Evolutionary conservation across 371 early-diverging fungal species (phyloP), one percentile per base, ranked within the genome.

Genomic region (Mucor velutinosus): DNA sequence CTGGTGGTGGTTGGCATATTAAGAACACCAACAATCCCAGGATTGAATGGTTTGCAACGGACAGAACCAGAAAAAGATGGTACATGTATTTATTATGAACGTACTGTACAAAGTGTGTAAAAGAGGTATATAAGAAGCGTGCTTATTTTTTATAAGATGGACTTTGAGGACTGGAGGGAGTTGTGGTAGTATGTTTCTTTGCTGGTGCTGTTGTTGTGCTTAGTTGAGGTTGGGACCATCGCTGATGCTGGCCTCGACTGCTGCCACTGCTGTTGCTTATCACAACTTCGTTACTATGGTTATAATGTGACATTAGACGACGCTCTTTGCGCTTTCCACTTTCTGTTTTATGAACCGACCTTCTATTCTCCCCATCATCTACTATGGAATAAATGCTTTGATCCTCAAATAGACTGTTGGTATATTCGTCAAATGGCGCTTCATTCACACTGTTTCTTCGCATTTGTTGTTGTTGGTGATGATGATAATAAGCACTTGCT

Each of bases 251-350:
- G 29, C 60, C 39, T 60, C 43, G 60, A 7, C 35, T 55, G 11
- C 17, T 55, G 23, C 53, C 63, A 15, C 55, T 63, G 27, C 63
- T 63, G 17, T 63, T 63, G 43, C 62, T 32, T 17, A 62, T 47
- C 30, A 49, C 37, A 14, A 37, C 27, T 25, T 58, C 66, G 33
- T 37, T 25, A 1, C 32, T 65, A 49, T 58, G 11, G 41, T 25
- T 59, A 66, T 53, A 39, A 59, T 59, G 59, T 35, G 51, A 23
- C 55, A 64, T 66, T 59, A 66, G 65, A 37, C 53, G 63, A 43
- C 60, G 62, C 19, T 53, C 73, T 77, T 77, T 80, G 56, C 80
- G 67, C 56, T 71, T 74, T n/a, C 78, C 77, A 63, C 76, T 77
- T 57, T 77, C 76, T 27, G 80, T 77, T 68, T 71, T 76, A 29